Conservation (phyloP, 2,329 filamentous ascomycete species). For the Falciphora oryzae region DNA sequence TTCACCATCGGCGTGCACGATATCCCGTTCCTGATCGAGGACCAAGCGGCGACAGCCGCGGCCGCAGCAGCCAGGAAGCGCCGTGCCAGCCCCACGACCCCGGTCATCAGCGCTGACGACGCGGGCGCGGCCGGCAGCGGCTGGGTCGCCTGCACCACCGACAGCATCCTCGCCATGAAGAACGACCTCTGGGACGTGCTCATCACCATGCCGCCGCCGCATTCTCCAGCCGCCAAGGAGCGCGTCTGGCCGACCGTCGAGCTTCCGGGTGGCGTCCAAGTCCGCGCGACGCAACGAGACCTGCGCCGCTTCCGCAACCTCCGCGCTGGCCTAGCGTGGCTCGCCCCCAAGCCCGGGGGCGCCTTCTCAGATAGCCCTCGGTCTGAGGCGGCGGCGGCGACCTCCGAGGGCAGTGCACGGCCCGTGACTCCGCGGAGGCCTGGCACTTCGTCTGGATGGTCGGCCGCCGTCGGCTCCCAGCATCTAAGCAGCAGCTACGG, state of each 20-base stretch:
- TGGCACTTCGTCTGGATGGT: conserved; percentile 13
- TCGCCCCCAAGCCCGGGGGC: conserved; percentile 20
- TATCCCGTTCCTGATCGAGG: conserved; percentile 68
- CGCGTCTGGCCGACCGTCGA: conserved; percentile 74
- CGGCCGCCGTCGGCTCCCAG: conserved; percentile 16
- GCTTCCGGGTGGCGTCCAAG: conserved; percentile 52
- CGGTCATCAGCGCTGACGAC: conserved; percentile 24
- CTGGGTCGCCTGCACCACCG: conserved; percentile 94
- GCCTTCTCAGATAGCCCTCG: neutral
- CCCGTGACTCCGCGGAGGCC: neutral
- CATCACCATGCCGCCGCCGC: conserved; percentile 68
- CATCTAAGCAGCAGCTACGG: conserved; percentile 18
- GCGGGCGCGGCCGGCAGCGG: conserved; percentile 51
- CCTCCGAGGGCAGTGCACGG: conserved; percentile 13
- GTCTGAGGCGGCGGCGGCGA: conserved; percentile 2
- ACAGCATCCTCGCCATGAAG: conserved; percentile 86
- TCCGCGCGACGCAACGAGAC: conserved; percentile 89
- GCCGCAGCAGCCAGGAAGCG: conserved; percentile 17
- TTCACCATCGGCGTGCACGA: conserved; percentile 94
- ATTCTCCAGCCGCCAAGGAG: conserved; percentile 50
- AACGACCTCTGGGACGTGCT: conserved; percentile 83
- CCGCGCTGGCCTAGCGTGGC: conserved; percentile 52
- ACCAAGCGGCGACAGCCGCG: conserved; percentile 40
- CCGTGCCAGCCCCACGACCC: conserved; percentile 11
- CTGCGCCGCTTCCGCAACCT: conserved; percentile 72